Base-by-base conservation (phyloP, 768 basidiomycete genomes). In the Mycena chlorophos region DNA sequence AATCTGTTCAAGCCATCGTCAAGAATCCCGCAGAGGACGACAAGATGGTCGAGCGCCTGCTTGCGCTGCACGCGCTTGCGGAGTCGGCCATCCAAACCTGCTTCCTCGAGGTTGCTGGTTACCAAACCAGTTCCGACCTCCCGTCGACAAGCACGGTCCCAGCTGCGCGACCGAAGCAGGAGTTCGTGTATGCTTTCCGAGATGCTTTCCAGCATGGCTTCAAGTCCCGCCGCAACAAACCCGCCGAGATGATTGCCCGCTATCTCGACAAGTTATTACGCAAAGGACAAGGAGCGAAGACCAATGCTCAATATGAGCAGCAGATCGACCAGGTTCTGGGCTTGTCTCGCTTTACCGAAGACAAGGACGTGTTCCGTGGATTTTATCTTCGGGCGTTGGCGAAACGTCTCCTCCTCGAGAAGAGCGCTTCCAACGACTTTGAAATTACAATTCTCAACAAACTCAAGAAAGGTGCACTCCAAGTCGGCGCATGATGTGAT, bases 191-290 rank as follows among this genome's bases (percentile, higher is more conserved):
- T 56, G 88, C 88, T 1, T 73, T 88, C 12, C 74, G 74, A 1
- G 88, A 91, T 52, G 88, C 88, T 0, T 94, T 95, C 69, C 70
- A 78, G 3, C 73, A 64, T 26, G 91, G 88, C 22, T 94, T 94
- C 75, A 86, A 86, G 67, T 78, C 81, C 2, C 82, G 88, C 39
- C 80, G 85, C 26, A 87, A 84, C 65, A 94, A 91, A 65, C 92
- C 93, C 5, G 93, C 94, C 0, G 94, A 96, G 71, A 86, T 94
- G 83, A 88, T 95, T 51, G 97, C 97, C 16, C 93, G 90, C 67
- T 84, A 93, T 68, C 76, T 98, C 46, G 95, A 98, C 70, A 80
- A 78, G 46, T 82, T 87, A 20, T 89, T 98, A 88, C 82, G 94
- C 42, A 84, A 83, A 55, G 95, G 96, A 0, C 93, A 96, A 68